phyloP scores from a whole-genome alignment of 352 stramenopile genomes.

The Phytophthora meadii region DNA sequence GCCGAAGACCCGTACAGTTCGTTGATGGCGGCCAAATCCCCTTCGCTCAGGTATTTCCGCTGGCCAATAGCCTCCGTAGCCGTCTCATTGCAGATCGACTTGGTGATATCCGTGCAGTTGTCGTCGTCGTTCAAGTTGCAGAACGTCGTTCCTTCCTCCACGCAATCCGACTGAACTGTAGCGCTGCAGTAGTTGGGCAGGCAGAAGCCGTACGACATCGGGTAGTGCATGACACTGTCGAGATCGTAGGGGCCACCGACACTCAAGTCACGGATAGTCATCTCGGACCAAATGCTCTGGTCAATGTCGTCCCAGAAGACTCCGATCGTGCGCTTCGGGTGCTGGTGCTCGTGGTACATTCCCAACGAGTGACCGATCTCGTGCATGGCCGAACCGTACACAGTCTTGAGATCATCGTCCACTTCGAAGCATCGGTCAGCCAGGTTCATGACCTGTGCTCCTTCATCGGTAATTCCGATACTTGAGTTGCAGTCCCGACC shows the following conservation, averaged over 20 bases:
- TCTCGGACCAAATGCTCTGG: slow-evolving; percentile 76
- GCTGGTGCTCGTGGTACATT: slow-evolving; percentile 87
- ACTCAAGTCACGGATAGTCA: slow-evolving; percentile 71
- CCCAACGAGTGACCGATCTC: slow-evolving; percentile 82
- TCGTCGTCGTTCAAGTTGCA: slow-evolving; percentile 79
- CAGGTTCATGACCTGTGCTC: slow-evolving; percentile 75
- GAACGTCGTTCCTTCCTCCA: slow-evolving; percentile 60
- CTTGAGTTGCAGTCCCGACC: slow-evolving; percentile 83
- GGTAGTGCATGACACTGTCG: slow-evolving; percentile 85
- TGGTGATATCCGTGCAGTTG: slow-evolving; percentile 65
- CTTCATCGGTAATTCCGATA: slow-evolving; percentile 72
- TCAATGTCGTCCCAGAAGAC: slow-evolving; percentile 82
- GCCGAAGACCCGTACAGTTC: slow-evolving; percentile 42
- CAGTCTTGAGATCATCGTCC: slow-evolving; percentile 75
- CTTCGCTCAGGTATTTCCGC: slow-evolving; percentile 58
- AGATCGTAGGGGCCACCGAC: slow-evolving; percentile 75
- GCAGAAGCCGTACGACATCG: slow-evolving; percentile 79
- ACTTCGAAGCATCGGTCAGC: slow-evolving; percentile 80
- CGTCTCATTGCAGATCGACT: slow-evolving; percentile 60
- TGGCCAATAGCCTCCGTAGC: slow-evolving; percentile 70
- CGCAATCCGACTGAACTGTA: slow-evolving; percentile 54
- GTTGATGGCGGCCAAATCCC: slow-evolving; percentile 58
- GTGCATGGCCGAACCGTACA: slow-evolving; percentile 82
- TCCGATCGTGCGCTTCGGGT: slow-evolving; percentile 67
- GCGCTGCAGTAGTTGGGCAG: slow-evolving; percentile 60